Base-by-base conservation (phyloP, 2,329 filamentous ascomycete genomes). In the Plenodomus tracheiphilus region DNA sequence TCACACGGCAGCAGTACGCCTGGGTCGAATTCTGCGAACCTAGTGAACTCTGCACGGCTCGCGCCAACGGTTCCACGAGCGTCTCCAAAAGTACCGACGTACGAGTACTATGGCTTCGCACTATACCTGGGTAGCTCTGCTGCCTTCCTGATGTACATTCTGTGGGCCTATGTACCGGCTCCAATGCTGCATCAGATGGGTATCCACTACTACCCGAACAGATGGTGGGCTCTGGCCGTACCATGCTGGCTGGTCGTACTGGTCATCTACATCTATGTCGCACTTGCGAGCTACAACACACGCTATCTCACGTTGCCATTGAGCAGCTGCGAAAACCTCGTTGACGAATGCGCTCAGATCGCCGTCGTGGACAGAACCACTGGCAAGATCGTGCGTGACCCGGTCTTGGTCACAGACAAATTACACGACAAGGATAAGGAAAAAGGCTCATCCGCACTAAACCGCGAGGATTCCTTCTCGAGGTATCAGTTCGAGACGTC, bases 91-190 rank as follows among this genome's bases (percentile, higher is more conserved):
- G 92, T 99, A 2, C 94, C 94, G n/a, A 99, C 94, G 0, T 97
- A 99, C 77, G 94, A 99, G 71, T 99, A 97, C 82, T 97, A 97
- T 72, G 94, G 94, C 70, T 99, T 99, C 75, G 93, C 96, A 45
- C 83, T 99, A 41, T 97, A 99, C 76, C 82, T 99, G 34, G 90
- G 93, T 68, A 92, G 88, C 54, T 90, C 87, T 18, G 79, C 94
- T 43, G 85, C 85, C 2, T 97, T 97, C 70, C 78, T 85, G 11
- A 81, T 86, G 53, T 88, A 87, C 68, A 73, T 87, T 18, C 76
- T 87, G 10, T 97, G 92, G 94, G 88, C 88, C 13, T 97, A 94
- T 74, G 85, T 97, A 5, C 94, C 94, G 0, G 90, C 88, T 19
- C 91, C 92, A 0, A 91, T 97, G 70, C 81, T 99, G 37, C 91